These are phyloP conservation scores for Aphanoascus verrucosus DNA, from an alignment of 2,329 filamentous ascomycete species.

Conservation along the genomic window DNA sequence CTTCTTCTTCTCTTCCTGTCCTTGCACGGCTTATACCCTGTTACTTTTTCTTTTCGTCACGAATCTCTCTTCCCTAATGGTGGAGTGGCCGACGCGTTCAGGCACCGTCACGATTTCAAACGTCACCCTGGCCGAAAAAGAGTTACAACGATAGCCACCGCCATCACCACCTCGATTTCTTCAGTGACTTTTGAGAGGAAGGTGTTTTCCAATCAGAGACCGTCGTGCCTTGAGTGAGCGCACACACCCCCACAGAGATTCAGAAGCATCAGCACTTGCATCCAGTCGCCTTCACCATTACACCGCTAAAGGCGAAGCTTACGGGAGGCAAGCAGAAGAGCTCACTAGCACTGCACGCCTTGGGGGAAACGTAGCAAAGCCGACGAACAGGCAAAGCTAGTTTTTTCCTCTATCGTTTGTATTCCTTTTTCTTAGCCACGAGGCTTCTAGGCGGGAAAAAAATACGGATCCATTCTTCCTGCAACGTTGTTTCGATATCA, in stretches of 20 bases:
- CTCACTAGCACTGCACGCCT: not conserved
- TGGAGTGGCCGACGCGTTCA: not conserved
- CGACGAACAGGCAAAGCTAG: not conserved
- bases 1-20: too few relatives aligned
- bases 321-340: not conserved
- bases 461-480: slow-evolving; percentile 11
- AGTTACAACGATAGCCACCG: too few relatives aligned
- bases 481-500: slow-evolving; percentile 13
- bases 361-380: not conserved
- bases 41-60: too few relatives aligned
- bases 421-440: not conserved
- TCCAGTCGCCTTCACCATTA: not conserved
- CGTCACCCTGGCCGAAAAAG: not conserved
- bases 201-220: too few relatives aligned
- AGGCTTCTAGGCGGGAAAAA: not conserved
- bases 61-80: too few relatives aligned
- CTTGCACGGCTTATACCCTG: too few relatives aligned
- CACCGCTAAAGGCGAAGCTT: not conserved
- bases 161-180: too few relatives aligned
- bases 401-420: not conserved
- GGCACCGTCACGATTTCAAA: not conserved
- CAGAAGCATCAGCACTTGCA: not conserved
- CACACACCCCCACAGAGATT: too few relatives aligned
- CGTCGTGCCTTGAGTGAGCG: too few relatives aligned
- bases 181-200: too few relatives aligned